Percentiles rank a stretch among this genome's conserved stretches.
Evolutionary conservation across 805 yeast species (phyloP).

Genomic region (Monosporozyma solicola): DNA sequence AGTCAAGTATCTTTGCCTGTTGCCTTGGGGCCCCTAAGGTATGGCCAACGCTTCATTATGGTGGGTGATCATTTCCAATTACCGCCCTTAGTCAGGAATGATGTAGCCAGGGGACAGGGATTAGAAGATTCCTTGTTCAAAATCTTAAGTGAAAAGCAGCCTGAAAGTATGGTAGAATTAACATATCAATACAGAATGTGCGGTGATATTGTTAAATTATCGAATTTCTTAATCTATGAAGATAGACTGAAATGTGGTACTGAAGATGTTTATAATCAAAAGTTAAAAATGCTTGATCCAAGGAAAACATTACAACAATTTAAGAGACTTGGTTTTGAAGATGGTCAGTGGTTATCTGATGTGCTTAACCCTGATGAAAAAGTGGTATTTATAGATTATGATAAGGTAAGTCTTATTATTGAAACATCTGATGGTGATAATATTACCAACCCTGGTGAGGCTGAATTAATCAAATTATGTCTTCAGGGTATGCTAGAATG

Average conservation of each 20-base stretch:
- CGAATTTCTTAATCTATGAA: slow-evolving; percentile 71
- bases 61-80: slow-evolving; percentile 97
- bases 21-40: slow-evolving; percentile 77
- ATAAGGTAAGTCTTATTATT: slow-evolving; percentile 39
- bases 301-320: neutral
- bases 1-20: slow-evolving; percentile 91
- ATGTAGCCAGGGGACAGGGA: slow-evolving; percentile 48
- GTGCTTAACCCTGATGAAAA: slow-evolving; percentile 46
- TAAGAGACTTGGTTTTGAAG: neutral
- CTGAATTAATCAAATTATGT: slow-evolving; percentile 50
- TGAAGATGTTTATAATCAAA: slow-evolving; percentile 49
- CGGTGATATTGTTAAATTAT: slow-evolving; percentile 71
- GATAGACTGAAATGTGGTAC: slow-evolving; percentile 73
- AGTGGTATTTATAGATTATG: slow-evolving; percentile 79
- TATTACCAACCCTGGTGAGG: slow-evolving; percentile 67
- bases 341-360: slow-evolving; percentile 45
- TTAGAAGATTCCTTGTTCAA: slow-evolving; percentile 71
- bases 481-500: slow-evolving; percentile 47
- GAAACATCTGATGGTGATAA: slow-evolving; percentile 61
- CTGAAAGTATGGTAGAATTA: slow-evolving; percentile 65
- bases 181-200: slow-evolving; percentile 90
- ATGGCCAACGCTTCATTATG: slow-evolving; percentile 68
- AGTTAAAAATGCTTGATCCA: slow-evolving; percentile 39
- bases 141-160: slow-evolving; percentile 60
- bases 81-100: slow-evolving; percentile 74